Percentiles rank a stretch among this genome's conserved stretches.
Evolutionary conservation across 257 asterid species (phyloP).

Genomic region (Solanum arcanum): DNA sequence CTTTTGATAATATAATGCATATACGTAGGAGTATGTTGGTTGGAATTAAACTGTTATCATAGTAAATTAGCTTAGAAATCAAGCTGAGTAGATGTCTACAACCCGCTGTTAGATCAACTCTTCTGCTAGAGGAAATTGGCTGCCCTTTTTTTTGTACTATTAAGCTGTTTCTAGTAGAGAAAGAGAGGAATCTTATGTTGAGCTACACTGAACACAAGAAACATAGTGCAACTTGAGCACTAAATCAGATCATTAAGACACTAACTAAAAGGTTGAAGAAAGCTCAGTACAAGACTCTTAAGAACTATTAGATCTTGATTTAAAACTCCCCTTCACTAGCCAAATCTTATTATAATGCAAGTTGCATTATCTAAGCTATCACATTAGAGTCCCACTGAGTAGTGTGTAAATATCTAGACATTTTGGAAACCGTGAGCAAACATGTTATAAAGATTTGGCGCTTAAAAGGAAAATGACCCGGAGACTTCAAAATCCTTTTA

Average conservation of each 20-base stretch:
- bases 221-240: not conserved
- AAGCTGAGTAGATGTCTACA: not conserved
- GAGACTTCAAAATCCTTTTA: not conserved
- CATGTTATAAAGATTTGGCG: not conserved
- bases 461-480: not conserved
- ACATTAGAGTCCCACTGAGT: not conserved
- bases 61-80: not conserved
- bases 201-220: not conserved
- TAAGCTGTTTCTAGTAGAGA: not conserved
- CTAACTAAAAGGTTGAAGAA: not conserved
- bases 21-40: not conserved
- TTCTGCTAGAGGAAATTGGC: not conserved
- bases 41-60: not conserved
- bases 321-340: not conserved
- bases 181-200: not conserved
- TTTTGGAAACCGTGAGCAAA: not conserved
- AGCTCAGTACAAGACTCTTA: not conserved
- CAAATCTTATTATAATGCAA: not conserved
- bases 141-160: not conserved
- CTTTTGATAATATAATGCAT: not conserved
- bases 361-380: not conserved
- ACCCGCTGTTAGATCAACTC: not conserved
- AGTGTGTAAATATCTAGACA: not conserved
- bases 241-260: not conserved
- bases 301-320: not conserved